phyloP scores from a whole-genome alignment of 2,329 filamentous ascomycete genomes.

The Xylaria sp. region DNA sequence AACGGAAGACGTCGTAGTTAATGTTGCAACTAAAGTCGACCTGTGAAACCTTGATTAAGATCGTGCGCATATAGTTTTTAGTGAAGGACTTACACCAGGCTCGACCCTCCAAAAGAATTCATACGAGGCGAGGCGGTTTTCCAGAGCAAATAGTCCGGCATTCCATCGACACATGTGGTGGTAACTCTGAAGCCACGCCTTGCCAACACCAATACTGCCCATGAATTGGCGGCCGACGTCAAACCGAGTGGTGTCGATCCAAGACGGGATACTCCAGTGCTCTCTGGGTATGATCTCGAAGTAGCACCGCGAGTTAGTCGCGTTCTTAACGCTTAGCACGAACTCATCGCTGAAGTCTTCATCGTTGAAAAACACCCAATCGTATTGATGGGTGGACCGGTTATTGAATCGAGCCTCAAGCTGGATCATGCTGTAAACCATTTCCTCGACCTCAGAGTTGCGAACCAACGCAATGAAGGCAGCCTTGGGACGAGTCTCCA shows the following conservation, averaged over 20 bases:
- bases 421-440: conserved; percentile 76
- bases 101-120: conserved; percentile 71
- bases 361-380: conserved; percentile 90
- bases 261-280: conserved; percentile 78
- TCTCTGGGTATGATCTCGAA: conserved; percentile 79
- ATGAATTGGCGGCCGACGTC: conserved; percentile 70
- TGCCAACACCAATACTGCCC: conserved; percentile 72
- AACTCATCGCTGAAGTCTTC: conserved; percentile 81
- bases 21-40: conserved; percentile 68
- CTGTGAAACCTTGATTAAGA: conserved; percentile 49
- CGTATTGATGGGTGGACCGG: conserved; percentile 77
- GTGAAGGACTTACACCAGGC: conserved; percentile 61
- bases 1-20: conserved; percentile 86
- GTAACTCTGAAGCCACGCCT: conserved; percentile 72
- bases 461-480: conserved; percentile 74
- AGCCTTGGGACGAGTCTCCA: conserved; percentile 49
- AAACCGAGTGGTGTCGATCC: conserved; percentile 75
- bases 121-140: conserved; percentile 72
- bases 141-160: conserved; percentile 82
- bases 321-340: conserved; percentile 72
- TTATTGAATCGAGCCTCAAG: conserved; percentile 81
- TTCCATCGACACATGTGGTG: conserved; percentile 87
- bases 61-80: not conserved
- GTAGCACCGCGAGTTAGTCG: conserved; percentile 75
- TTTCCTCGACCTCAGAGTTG: conserved; percentile 74